A percentile compares a stretch with the other conserved stretches of the same genome.
These are phyloP conservation scores for Aegilops longissima DNA, from an alignment of 176 grass and related monocot genomes.

Conservation along the genomic window DNA sequence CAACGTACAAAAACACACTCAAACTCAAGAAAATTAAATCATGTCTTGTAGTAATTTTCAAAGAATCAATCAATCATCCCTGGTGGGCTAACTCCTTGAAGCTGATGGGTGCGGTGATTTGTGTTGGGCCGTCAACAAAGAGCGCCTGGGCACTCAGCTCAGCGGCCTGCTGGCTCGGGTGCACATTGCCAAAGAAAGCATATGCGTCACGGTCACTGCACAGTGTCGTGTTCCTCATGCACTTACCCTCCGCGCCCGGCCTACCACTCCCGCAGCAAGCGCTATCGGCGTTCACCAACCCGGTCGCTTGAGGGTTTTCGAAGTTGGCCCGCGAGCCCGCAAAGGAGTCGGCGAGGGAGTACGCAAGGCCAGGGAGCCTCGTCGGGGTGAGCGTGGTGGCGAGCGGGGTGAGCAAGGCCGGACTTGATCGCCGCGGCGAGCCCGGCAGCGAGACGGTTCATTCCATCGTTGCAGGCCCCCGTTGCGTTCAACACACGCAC, in stretches of 20 bases:
- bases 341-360: constrained; percentile 24
- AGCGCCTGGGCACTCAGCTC: not conserved
- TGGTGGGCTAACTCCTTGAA: constrained; percentile 30
- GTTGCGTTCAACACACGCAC: not conserved
- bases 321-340: not conserved
- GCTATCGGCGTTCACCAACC: constrained; percentile 17
- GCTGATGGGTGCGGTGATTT: constrained; percentile 9
- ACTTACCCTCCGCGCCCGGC: not conserved
- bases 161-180: constrained; percentile 5
- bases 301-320: not conserved
- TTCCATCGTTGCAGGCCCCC: constrained; percentile 22
- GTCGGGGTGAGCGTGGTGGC: not conserved
- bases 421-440: constrained; percentile 3
- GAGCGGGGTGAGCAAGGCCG: too few species aligned
- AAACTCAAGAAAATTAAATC: not conserved
- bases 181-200: constrained; percentile 38
- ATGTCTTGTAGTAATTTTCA: not conserved
- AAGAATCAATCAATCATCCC: not conserved
- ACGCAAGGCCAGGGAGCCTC: constrained; percentile 17
- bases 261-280: constrained; percentile 39
- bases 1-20: too few species aligned
- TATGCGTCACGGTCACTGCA: constrained; percentile 8
- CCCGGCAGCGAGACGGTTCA: constrained; percentile 33
- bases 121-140: not conserved
- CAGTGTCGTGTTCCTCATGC: not conserved